phyloP scores from a whole-genome alignment of 257 asterid genomes.

The Nicotiana undulata region DNA sequence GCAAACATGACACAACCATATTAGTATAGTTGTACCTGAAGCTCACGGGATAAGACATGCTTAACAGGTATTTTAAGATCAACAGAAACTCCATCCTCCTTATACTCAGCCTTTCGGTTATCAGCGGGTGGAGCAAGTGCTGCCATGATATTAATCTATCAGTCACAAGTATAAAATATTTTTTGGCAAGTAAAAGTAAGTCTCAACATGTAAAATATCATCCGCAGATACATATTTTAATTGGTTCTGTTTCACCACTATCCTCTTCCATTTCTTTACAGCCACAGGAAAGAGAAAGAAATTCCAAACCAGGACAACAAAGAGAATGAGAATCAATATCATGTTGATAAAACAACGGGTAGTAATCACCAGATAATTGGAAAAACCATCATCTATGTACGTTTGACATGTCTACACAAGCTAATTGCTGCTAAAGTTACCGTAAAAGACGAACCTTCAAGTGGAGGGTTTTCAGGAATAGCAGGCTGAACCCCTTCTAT shows the following conservation, averaged over 20 bases:
- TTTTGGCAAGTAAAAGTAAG: not conserved
- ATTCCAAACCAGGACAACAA: not conserved
- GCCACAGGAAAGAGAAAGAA: not conserved
- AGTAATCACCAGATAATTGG: not conserved
- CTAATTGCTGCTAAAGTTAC: constrained; percentile 11
- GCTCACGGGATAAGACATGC: constrained; percentile 93
- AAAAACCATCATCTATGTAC: not conserved
- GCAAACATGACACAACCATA: constrained; percentile 16
- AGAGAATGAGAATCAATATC: not conserved
- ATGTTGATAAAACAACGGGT: not conserved
- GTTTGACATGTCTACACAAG: not conserved
- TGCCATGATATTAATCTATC: constrained; percentile 20
- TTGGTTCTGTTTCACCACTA: not conserved
- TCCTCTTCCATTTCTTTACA: not conserved
- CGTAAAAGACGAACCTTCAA: constrained; percentile 45
- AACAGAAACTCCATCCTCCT: constrained; percentile 71
- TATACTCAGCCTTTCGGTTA: constrained; percentile 63
- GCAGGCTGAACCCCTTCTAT: constrained; percentile 97
- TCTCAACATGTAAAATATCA: not conserved
- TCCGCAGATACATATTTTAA: not conserved
- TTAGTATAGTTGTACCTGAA: constrained; percentile 55
- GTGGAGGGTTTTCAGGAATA: constrained; percentile 92
- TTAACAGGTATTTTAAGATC: constrained; percentile 89
- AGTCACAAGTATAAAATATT: not conserved
- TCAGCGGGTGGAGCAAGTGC: constrained; percentile 61